Conservation (phyloP, 2,329 filamentous ascomycete species). For the Botrytis byssoidea region DNA sequence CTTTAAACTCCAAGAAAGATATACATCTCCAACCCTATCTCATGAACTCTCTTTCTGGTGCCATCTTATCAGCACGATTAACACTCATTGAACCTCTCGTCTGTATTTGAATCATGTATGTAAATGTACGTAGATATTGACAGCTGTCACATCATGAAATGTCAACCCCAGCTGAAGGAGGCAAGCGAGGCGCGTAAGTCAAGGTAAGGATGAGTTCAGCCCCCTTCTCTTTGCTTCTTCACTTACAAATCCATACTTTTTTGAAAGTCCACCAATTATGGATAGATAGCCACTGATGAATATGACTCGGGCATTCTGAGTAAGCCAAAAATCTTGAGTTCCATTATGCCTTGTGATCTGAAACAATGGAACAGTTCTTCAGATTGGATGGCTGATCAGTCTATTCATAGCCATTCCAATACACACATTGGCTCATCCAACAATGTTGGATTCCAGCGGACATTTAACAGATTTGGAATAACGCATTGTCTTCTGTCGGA, state of each 20-base stretch:
- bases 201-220: constrained; percentile 2
- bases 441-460: neutral
- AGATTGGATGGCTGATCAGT: neutral
- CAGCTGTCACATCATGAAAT: neutral
- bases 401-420: neutral
- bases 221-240: neutral
- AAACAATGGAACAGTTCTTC: neutral
- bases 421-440: neutral
- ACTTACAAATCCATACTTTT: neutral
- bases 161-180: neutral
- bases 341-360: neutral
- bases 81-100: neutral
- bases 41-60: neutral
- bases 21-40: neutral
- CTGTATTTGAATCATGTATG: neutral
- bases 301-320: neutral
- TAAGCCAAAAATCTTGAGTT: neutral
- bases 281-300: neutral
- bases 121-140: neutral
- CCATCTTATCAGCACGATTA: neutral
- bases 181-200: neutral
- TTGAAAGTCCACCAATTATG: neutral
- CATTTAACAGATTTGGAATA: neutral
- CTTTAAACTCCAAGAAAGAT: neutral
- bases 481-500: neutral